A percentile compares a stretch with the other conserved stretches of the same genome.
Conservation (phyloP, 2,329 filamentous ascomycete genomes). For the Diaporthe vexans region DNA sequence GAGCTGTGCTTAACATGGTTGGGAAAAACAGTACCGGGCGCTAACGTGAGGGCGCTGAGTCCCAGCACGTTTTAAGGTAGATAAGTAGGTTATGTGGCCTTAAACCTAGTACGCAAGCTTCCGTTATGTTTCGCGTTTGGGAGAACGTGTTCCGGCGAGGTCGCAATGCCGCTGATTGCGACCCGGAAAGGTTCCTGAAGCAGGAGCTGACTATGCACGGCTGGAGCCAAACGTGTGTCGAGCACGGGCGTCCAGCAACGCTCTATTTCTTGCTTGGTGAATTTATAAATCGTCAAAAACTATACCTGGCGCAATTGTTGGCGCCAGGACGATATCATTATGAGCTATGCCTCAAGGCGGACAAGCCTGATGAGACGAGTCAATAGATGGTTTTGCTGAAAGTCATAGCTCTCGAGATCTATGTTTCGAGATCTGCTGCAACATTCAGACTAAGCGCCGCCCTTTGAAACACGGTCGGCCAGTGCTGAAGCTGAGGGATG, state of each 20-base stretch:
- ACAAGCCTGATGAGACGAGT: conserved; percentile 13
- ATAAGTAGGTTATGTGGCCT: conserved; percentile 21
- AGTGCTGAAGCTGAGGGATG: conserved; percentile 27
- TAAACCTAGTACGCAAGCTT: conserved; percentile 24
- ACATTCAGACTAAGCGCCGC: conserved; percentile 24
- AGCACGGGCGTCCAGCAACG: not conserved
- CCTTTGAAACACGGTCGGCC: conserved; percentile 33
- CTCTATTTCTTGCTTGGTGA: not conserved
- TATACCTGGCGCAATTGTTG: not conserved
- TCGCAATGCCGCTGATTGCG: not conserved
- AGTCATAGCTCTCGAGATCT: conserved; percentile 16
- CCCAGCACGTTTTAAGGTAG: conserved; percentile 11
- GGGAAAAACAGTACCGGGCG: not conserved
- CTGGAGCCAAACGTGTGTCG: not conserved
- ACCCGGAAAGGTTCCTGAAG: not conserved
- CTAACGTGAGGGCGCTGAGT: conserved; percentile 18
- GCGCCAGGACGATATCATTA: not conserved
- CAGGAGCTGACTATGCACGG: not conserved
- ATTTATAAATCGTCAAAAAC: not conserved
- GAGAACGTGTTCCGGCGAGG: not conserved
- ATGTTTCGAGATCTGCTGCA: conserved; percentile 32
- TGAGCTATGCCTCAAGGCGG: not conserved
- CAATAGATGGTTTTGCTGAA: conserved; percentile 25
- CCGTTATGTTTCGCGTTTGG: conserved; percentile 17
- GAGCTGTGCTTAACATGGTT: not conserved